A percentile compares a stretch with the other conserved stretches of the same genome.
These are phyloP conservation scores for Symbiodinium pilosum DNA, from an alignment of 73 alveolate species.

Conservation along the genomic window DNA sequence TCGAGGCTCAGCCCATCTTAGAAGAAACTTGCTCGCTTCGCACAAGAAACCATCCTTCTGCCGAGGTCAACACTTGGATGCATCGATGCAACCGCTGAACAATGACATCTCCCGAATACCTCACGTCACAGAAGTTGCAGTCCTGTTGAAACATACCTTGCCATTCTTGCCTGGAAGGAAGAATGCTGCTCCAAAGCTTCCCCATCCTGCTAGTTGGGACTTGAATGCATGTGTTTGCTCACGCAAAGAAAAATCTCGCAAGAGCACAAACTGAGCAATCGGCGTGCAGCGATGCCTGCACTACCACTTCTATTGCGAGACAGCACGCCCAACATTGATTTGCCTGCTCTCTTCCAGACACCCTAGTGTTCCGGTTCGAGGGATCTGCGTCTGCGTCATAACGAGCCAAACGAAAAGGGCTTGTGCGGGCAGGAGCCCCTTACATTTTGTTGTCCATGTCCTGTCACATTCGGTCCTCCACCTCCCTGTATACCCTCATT, in stretches of 20 bases:
- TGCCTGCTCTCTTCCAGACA: no score
- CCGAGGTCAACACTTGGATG: conserved; percentile 26
- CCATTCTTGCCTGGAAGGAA: conserved; percentile 64
- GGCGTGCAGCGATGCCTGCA: conserved; percentile 22
- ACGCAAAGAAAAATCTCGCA: neutral
- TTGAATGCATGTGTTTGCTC: neutral
- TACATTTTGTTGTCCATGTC: no score
- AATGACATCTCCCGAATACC: conserved; percentile 89
- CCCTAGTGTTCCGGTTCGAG: no score
- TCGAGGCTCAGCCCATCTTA: neutral
- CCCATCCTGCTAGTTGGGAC: conserved; percentile 27
- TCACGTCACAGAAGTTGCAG: no score
- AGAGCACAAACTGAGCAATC: neutral
- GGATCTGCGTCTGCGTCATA: no score
- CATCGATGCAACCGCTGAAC: conserved; percentile 75
- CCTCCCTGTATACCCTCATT: no score
- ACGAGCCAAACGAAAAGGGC: no score
- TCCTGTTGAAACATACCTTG: no score
- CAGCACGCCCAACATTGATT: no score
- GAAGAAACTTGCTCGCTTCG: neutral
- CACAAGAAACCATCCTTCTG: neutral
- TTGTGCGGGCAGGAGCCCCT: no score
- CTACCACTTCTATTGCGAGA: neutral
- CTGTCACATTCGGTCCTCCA: neutral
- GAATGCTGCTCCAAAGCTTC: conserved; percentile 92